phyloP scores from a whole-genome alignment of 1,284 basidiomycete species.

The Boletus subluridellus region DNA sequence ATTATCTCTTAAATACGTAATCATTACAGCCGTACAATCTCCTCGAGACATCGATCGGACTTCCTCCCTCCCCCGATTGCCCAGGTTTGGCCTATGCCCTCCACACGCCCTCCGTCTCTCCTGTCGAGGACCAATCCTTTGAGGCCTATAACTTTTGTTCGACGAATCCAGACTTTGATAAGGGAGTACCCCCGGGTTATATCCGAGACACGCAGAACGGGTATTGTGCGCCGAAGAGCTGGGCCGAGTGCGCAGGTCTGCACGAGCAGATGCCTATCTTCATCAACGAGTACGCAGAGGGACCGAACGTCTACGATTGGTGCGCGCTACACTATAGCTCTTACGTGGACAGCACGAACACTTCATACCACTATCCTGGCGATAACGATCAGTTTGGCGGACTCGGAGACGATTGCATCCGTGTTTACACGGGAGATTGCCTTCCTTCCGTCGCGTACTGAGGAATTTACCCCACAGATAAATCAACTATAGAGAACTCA shows the following conservation, averaged over 20 bases:
- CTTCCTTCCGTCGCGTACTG: constrained; percentile 26
- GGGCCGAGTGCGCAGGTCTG: constrained; percentile 24
- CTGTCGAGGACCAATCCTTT: constrained; percentile 26
- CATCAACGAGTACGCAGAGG: constrained; percentile 28
- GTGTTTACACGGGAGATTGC: constrained; percentile 20
- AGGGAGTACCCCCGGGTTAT: constrained; percentile 15
- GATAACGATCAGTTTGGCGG: constrained; percentile 8
- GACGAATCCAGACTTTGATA: constrained; percentile 18
- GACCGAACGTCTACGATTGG: constrained; percentile 23
- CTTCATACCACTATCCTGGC: constrained; percentile 15
- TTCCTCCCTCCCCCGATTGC: constrained; percentile 29
- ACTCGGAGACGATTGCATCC: constrained; percentile 17
- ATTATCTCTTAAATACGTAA: constrained; percentile 20
- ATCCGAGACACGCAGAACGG: constrained; percentile 16
- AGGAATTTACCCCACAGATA: neutral
- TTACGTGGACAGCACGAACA: constrained; percentile 5
- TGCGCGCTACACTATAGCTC: constrained; percentile 17
- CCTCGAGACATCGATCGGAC: constrained; percentile 32
- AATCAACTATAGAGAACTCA: constrained; percentile 5
- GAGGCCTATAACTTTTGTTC: constrained; percentile 18
- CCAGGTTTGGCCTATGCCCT: constrained; percentile 25
- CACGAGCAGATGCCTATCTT: constrained; percentile 30
- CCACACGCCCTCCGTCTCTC: constrained; percentile 25
- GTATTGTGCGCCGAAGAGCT: constrained; percentile 27
- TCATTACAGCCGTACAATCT: constrained; percentile 34